Evolutionary conservation across 2,329 filamentous ascomycete genomes (phyloP).

Genomic region (Colletotrichum incanum): DNA sequence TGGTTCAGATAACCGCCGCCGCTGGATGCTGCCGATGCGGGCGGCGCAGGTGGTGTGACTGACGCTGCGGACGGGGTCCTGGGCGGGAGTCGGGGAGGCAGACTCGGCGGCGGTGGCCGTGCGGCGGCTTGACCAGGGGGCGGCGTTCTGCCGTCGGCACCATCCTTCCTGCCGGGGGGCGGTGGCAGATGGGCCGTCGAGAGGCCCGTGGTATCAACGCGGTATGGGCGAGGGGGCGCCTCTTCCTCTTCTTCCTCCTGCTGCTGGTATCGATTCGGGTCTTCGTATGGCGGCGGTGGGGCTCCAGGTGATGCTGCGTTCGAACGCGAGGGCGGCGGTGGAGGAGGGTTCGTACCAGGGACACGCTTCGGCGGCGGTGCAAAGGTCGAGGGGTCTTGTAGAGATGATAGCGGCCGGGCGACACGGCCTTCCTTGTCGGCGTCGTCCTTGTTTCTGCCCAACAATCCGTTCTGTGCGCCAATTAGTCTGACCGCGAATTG

Average conservation of each 20-base stretch:
- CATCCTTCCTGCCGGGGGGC: conserved; percentile 73
- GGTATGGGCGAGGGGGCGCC: conserved; percentile 76
- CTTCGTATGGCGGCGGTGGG: conserved; percentile 41
- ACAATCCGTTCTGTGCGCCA: conserved; percentile 60
- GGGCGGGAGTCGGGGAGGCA: conserved; percentile 79
- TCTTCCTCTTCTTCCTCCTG: conserved; percentile 54
- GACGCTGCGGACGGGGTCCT: conserved; percentile 56
- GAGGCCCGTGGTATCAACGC: conserved; percentile 79
- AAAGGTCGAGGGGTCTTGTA: conserved; percentile 85
- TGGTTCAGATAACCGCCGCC: conserved; percentile 60
- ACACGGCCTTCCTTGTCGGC: conserved; percentile 54
- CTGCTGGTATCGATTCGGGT: conserved; percentile 38
- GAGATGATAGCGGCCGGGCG: conserved; percentile 75
- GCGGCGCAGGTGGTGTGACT: conserved; percentile 49
- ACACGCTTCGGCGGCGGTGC: conserved; percentile 83
- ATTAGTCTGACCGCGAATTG: conserved; percentile 13
- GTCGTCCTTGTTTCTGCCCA: conserved; percentile 59
- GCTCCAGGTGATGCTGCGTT: conserved; percentile 56
- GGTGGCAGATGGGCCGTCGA: conserved; percentile 78
- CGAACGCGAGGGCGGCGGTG: conserved; percentile 47
- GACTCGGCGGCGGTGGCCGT: conserved; percentile 70
- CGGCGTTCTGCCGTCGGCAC: conserved; percentile 53
- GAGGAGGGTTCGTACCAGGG: conserved; percentile 43
- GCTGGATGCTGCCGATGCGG: conserved; percentile 58
- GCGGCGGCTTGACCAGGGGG: conserved; percentile 46